Evolutionary conservation across 2,329 filamentous ascomycete species (phyloP).

Genomic region (Ophiostoma triangulosporum): DNA sequence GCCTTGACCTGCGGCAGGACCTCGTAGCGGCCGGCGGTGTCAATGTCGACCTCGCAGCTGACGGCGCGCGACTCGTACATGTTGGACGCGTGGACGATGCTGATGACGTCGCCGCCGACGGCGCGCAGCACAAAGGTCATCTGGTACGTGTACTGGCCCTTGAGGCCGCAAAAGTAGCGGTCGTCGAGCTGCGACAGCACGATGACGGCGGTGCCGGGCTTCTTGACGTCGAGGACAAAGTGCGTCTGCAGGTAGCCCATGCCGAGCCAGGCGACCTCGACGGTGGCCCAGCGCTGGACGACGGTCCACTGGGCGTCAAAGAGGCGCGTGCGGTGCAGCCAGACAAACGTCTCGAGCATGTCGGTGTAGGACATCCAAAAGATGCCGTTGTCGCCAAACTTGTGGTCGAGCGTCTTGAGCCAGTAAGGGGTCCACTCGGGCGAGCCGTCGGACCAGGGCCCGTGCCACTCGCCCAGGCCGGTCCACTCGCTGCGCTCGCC

Average conservation of each 20-base stretch:
- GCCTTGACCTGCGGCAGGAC: conserved; percentile 58
- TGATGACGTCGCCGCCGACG: conserved; percentile 12
- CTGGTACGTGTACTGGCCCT: conserved; percentile 29
- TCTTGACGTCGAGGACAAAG: conserved; percentile 29
- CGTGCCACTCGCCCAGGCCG: conserved; percentile 48
- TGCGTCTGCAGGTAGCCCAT: conserved; percentile 30
- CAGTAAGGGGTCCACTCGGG: conserved; percentile 63
- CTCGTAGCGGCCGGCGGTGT: conserved; percentile 51
- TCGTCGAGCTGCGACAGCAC: conserved; percentile 32
- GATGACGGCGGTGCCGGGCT: conserved; percentile 28
- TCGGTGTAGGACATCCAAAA: conserved; percentile 34
- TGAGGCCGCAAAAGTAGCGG: conserved; percentile 31
- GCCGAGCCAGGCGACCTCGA: conserved; percentile 29
- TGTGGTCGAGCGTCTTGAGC: conserved; percentile 51
- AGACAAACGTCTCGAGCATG: conserved; percentile 30
- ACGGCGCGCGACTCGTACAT: conserved; percentile 36
- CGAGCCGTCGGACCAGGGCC: conserved; percentile 60
- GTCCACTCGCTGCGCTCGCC: conserved; percentile 33
- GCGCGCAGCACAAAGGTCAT: conserved; percentile 31
- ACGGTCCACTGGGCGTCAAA: conserved; percentile 34
- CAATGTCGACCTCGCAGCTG: conserved; percentile 57
- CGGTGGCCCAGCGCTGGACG: conserved; percentile 30
- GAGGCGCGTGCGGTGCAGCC: conserved; percentile 31
- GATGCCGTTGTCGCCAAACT: conserved; percentile 53
- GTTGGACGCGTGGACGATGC: conserved; percentile 22